Base-by-base conservation (phyloP, 352 stramenopile genomes). In the Globisporangium abappressorium region DNA sequence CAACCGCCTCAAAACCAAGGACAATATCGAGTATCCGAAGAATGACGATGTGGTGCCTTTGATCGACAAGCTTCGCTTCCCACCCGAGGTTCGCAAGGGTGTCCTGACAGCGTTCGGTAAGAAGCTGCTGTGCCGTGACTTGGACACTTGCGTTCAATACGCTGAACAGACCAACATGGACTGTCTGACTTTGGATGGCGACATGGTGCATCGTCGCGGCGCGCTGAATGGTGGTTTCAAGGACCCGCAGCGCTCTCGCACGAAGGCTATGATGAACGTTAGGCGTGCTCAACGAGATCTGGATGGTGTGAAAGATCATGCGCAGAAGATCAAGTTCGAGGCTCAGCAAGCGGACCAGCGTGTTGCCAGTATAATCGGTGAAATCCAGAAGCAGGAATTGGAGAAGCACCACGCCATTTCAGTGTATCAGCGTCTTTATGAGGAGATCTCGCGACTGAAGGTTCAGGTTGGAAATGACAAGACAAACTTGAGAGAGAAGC, bases 171-270 rank as follows among this genome's bases (percentile, higher is more conserved):
- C 80, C 3, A 91, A 95, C 65, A 98, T 99, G 91, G 97, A 99
- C 81, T 98, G 97, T 58, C 87, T 99, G 54, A 99, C 98, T 11
- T 78, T 99, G 15, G 96, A 99, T 47, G 98, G 98, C 55, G 97
- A 99, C 73, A 90, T 99, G 78, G 97, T 99, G 60, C 97, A 98
- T 64, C 91, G 96, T 36, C 94, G 96, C 56, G 98, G 98, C 76
- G 96, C 93, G n/a, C 77, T 99, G 5, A 94, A 98, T 24, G 98
- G 98, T 65, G 98, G 98, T 8, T 99, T 96, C 70, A 95, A 98
- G 34, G 97, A 99, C 65, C 80, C 78, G 12, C 85, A 90, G 62
- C 75, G 77, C 70, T 97, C 88, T 58, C 80, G 82, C 57, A 80
- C 84, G 58, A 79, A 81, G 70, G 80, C 89, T 24, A 94, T 97